phyloP scores from a whole-genome alignment of 1,284 basidiomycete genomes.

The Trichosporon sp. region DNA sequence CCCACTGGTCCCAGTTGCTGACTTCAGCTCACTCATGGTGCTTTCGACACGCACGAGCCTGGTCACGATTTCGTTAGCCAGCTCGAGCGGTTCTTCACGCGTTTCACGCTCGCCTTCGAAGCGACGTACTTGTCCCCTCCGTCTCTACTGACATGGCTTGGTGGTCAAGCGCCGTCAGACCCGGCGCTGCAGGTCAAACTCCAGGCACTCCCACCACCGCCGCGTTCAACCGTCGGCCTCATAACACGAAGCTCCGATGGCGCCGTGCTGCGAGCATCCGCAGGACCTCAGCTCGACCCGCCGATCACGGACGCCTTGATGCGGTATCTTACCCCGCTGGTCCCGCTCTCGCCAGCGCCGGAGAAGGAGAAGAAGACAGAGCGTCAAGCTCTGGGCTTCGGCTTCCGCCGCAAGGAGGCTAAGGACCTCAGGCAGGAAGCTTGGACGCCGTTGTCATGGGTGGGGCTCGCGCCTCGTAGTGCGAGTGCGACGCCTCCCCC shows the following conservation, averaged over 20 bases:
- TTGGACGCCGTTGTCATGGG: constrained; percentile 24
- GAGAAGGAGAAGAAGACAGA: constrained; percentile 2
- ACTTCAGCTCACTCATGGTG: constrained; percentile 42
- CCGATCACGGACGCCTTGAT: constrained; percentile 28
- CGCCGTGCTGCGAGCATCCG: neutral
- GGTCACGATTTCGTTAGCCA: constrained; percentile 29
- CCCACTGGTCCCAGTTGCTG: constrained; percentile 31
- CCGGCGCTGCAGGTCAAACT: constrained; percentile 6
- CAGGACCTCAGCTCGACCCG: constrained; percentile 15
- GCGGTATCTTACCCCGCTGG: constrained; percentile 34
- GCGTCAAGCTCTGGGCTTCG: constrained; percentile 36
- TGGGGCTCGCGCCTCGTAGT: constrained; percentile 20
- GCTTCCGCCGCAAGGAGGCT: constrained; percentile 29
- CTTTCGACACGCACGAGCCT: constrained; percentile 34
- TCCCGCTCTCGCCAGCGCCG: constrained; percentile 28
- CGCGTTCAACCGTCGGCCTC: constrained; percentile 7
- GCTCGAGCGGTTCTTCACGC: constrained; percentile 50
- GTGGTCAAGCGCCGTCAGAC: constrained; percentile 29
- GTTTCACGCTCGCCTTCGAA: constrained; percentile 48
- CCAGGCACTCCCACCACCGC: neutral
- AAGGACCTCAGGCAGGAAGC: constrained; percentile 37
- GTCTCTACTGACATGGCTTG: constrained; percentile 36
- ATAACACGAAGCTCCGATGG: neutral
- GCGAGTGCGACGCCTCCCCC: neutral
- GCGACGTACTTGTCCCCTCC: constrained; percentile 33